phyloP scores from a whole-genome alignment of 257 asterid genomes.

The Gentiana macrophylla region DNA sequence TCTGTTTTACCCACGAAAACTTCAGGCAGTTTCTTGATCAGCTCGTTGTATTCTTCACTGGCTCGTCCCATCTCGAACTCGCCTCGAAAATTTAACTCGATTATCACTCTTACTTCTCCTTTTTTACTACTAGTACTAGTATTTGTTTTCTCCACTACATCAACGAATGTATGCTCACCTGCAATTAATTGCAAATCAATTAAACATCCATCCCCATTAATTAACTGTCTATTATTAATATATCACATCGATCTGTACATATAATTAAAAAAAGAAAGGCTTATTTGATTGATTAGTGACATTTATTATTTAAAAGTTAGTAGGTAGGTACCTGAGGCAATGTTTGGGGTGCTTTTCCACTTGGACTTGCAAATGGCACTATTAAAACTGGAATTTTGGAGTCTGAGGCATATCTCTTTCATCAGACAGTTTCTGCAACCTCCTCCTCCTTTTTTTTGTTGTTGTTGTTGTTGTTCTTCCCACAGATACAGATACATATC shows the following conservation, averaged over 20 bases:
- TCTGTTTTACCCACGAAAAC: slow-evolving; percentile 66
- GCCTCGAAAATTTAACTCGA: slow-evolving; percentile 58
- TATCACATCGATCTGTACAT: not conserved
- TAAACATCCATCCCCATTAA: not conserved
- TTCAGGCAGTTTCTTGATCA: slow-evolving; percentile 50
- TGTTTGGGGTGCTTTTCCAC: slow-evolving; percentile 63
- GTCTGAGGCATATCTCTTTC: slow-evolving; percentile 57
- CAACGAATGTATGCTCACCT: slow-evolving; percentile 86
- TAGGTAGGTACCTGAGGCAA: slow-evolving; percentile 57
- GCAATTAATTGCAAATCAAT: slow-evolving; percentile 10
- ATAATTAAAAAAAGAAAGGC: too few relatives aligned
- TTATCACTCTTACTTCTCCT: slow-evolving; percentile 50
- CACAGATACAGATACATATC: slow-evolving; percentile 26
- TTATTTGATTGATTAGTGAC: not conserved
- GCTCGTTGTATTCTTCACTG: slow-evolving; percentile 53
- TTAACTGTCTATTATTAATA: too few relatives aligned
- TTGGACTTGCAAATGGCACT: slow-evolving; percentile 84
- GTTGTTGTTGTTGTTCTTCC: too few relatives aligned
- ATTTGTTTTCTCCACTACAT: slow-evolving; percentile 57
- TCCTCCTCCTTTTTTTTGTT: slow-evolving; percentile 14
- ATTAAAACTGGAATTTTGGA: slow-evolving; percentile 53
- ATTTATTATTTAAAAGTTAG: not conserved
- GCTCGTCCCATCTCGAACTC: slow-evolving; percentile 88
- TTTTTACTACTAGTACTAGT: slow-evolving; percentile 16
- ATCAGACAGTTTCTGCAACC: slow-evolving; percentile 67